Evolutionary conservation across 768 basidiomycete species (phyloP), one percentile per base, ranked within the genome.

Genomic region (Cyathus striatus): DNA sequence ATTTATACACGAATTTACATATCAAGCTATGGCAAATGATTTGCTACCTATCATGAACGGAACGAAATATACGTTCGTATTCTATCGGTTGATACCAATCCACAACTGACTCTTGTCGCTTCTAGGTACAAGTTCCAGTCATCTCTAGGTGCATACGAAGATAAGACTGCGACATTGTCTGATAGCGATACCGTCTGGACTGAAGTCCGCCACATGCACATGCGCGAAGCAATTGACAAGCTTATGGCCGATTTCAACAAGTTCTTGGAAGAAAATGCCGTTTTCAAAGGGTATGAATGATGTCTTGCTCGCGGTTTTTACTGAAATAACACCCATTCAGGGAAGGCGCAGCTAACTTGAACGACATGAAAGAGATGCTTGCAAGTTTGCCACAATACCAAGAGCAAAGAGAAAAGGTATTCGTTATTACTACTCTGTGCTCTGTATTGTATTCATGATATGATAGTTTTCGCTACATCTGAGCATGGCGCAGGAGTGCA

Each of bases 301-400:
- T n/a, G n/a, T n/a, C n/a, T n/a, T n/a, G n/a, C n/a, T n/a, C n/a
- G n/a, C n/a, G n/a, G n/a, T n/a, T n/a, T n/a, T n/a, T n/a, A n/a
- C n/a, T n/a, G n/a, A n/a, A n/a, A n/a, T n/a, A n/a, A n/a, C n/a
- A n/a, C n/a, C n/a, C n/a, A n/a, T n/a, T 41, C 21, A 85, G 86
- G 21, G 81, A 90, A 53, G 83, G 86, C 34, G 89, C 87, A 6
- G 86, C 89, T 37, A 93, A 80, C 53, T 61, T 99, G 37, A 95
- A 93, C 55, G 95, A 97, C 64, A 94, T 99, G 90, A 97, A 96
- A 63, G 96, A 99, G 56, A 96, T 98, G 95, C 72, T 99, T 24
- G 96, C 96, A 23, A 90, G 72, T 56, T 60, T 99, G 47, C 93
- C 94, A 2, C 91, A 96, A 63, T 96, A 88, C 53, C 89, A 94